These are phyloP conservation scores for Raphanus raphanistrum DNA, from an alignment of 345 rosid genomes.

Conservation along the genomic window DNA sequence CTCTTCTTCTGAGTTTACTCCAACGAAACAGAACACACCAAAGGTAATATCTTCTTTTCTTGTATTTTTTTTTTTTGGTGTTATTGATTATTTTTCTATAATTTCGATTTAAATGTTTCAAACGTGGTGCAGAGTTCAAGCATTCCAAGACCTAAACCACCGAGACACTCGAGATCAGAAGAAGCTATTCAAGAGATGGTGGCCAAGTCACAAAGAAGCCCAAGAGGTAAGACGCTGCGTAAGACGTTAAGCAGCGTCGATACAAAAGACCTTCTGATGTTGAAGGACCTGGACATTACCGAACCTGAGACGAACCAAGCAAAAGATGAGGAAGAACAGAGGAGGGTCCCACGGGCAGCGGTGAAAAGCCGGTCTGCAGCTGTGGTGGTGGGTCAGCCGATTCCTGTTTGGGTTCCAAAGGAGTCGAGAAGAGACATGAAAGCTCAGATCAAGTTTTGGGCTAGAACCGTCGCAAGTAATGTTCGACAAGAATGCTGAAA, in stretches of 20 bases:
- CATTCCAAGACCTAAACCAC: conserved; percentile 46
- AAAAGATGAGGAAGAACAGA: conserved; percentile 29
- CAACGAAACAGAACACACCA: conserved; percentile 26
- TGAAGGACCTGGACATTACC: conserved; percentile 48
- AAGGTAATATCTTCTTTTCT: conserved; percentile 17
- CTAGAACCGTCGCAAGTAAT: conserved; percentile 68
- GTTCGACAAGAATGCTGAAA: conserved; percentile 52
- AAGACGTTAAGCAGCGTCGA: conserved; percentile 54
- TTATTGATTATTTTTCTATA: background rate
- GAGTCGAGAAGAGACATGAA: conserved; percentile 56
- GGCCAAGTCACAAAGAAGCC: background rate
- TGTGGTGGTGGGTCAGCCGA: conserved; percentile 42
- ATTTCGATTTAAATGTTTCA: background rate
- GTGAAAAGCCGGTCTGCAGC: conserved; percentile 43
- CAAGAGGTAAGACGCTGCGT: conserved; percentile 22
- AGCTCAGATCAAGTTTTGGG: conserved; percentile 71
- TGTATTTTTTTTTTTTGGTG: background rate
- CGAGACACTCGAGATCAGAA: conserved; percentile 47
- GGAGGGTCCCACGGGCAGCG: conserved; percentile 1
- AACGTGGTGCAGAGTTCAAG: conserved; percentile 24
- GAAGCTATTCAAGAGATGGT: conserved; percentile 30
- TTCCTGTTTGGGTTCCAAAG: conserved; percentile 47
- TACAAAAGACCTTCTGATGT: conserved; percentile 46
- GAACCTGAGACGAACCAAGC: conserved; percentile 42
- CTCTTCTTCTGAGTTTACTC: conserved; percentile 31